Base-by-base conservation (phyloP, 176 grass and related monocot species). In the Otatea glauca region DNA sequence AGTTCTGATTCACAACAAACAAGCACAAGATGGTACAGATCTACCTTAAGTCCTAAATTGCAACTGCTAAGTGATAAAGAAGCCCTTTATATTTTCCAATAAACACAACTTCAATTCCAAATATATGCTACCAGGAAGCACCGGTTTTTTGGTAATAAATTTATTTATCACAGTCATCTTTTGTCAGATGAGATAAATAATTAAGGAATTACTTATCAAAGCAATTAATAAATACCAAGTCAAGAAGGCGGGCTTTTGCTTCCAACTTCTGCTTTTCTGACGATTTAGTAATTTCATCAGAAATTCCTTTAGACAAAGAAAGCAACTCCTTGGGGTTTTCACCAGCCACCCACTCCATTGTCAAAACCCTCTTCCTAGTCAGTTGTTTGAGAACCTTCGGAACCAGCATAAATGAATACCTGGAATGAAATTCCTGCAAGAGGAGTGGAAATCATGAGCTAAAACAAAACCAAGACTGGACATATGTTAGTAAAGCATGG, bases 331-430 rank as follows among this genome's bases (percentile, higher is more conserved):
- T 98, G 37, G 96, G 96, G 43, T 80, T 98, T 88, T 95, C 89
- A 87, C 93, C 96, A 29, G 76, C n/a, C 61, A 98, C 75, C 96
- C 96, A 98, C 73, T 98, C 91, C 92, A 93, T 93, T 60, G 91
- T 98, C 56, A 98, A 88, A 89, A 98, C 93, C 86, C 89, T 95
- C 77, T 90, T 95, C 74, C 82, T 93, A 47, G 93, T 95, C 81
- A 93, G 65, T 76, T 92, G 80, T 79, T 83, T 90, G 39, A 92
- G 85, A 84, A 98, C 83, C 77, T 98, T 98, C 6, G 96, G 96
- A 74, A 92, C 91, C 50, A 85, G n/a, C 18, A 98, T 93, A 87
- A 95, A 98, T 78, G 83, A 86, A 89, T 95, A 98, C 29, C 85
- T 81, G 5, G 89, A 95, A 87, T 98, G 96, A 88, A 67, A 82